Conservation (phyloP, 2,329 filamentous ascomycete genomes). For the Talaromyces marneffei region DNA sequence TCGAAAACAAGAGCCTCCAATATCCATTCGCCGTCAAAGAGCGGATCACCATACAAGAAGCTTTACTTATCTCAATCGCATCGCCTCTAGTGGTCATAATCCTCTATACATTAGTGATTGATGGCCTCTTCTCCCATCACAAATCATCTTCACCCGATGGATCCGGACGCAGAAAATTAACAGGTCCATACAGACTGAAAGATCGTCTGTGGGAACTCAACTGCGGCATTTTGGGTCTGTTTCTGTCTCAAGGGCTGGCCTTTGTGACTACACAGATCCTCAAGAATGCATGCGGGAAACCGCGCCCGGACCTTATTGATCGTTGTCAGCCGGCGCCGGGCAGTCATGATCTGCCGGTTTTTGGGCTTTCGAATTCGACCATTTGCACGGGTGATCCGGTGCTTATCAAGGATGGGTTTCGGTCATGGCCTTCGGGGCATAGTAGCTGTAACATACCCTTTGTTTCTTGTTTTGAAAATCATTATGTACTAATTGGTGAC, state of each 20-base stretch:
- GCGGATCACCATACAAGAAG: conserved; percentile 47
- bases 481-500: background rate
- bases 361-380: conserved; percentile 41
- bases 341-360: conserved; percentile 32
- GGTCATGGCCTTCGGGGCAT: conserved; percentile 55
- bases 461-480: no score
- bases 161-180: conserved; percentile 35
- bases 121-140: conserved; percentile 53
- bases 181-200: conserved; percentile 47
- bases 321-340: conserved; percentile 43
- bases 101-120: conserved; percentile 53
- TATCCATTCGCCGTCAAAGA: conserved; percentile 54
- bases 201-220: conserved; percentile 59
- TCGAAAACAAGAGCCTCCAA: conserved; percentile 52
- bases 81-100: conserved; percentile 48
- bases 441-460: conserved; percentile 49
- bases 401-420: conserved; percentile 54
- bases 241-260: conserved; percentile 49
- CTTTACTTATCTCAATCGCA: conserved; percentile 46
- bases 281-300: conserved; percentile 56
- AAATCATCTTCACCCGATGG: conserved; percentile 33
- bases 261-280: conserved; percentile 54
- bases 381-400: conserved; percentile 49
- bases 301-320: conserved; percentile 54
- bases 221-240: conserved; percentile 53